Evolutionary conservation across 2,329 filamentous ascomycete species (phyloP), one percentile per base, ranked within the genome.

Genomic region (Pseudopyricularia cyperi): DNA sequence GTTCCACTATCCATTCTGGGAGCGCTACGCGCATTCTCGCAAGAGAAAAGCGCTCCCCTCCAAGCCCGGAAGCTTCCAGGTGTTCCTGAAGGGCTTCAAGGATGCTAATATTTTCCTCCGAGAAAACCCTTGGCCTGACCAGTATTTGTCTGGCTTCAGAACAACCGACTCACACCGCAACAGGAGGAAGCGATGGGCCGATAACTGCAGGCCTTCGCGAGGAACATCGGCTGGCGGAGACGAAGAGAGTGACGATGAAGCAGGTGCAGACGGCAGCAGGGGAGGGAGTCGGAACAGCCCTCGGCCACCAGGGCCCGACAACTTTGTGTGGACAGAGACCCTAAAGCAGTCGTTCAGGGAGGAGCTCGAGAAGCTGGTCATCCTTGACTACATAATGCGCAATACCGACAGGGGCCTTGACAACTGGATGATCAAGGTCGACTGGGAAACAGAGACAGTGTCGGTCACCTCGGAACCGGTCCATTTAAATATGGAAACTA

Each of bases 351-450:
- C 88, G 0, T 95, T 98, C 64, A 76, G 93, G 35, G 93, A 98
- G 66, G 87, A 97, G 68, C 75, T 98, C 48, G 93, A 98, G 69
- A 97, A 96, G 67, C 74, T 98, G 7, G 94, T 98, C 22, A 95
- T 98, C 61, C 68, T 98, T 57, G 93, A 98, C 68, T 98, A 98
- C 65, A 95, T 98, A 57, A 98, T 98, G 93, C 82, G 93, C 53
- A 98, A 98, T 63, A 98, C 93, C 2, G 93, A 98, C 65, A 80
- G 93, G 68, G 93, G 93, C 2, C 73, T 96, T 53, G 93, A 98
- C 65, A 98, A 98, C 61, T 98, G 93, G 93, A 98, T 98, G 93
- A 89, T 98, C 63, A 93, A 89, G 66, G 87, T 98, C 32, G 90
- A 98, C 66, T 88, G 83, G 76, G 79, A 89, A 59, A 82, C 79